phyloP scores from a whole-genome alignment of 345 rosid genomes.

The Eucalyptus regnans region DNA sequence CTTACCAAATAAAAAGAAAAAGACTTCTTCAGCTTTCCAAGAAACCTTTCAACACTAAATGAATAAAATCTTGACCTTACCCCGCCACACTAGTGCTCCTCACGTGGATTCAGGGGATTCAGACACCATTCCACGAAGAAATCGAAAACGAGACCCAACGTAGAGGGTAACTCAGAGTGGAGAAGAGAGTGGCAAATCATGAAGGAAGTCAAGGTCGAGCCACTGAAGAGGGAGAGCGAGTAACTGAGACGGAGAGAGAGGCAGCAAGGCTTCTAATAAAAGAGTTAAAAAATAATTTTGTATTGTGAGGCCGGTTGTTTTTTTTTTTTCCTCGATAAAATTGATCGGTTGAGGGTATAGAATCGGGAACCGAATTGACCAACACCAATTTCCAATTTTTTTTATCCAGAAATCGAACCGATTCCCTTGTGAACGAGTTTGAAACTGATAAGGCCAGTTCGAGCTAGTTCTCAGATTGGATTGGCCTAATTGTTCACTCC shows the following conservation, averaged over 20 bases:
- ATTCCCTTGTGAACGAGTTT: neutral
- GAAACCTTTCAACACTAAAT: too few relatives aligned
- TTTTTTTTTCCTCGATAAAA: too few relatives aligned
- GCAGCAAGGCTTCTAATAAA: too few relatives aligned
- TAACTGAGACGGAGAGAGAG: neutral
- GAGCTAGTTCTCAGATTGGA: rapidly evolving
- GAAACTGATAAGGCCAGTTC: rapidly evolving
- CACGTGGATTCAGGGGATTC: neutral
- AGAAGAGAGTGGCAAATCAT: neutral
- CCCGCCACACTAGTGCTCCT: neutral
- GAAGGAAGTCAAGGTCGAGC: neutral
- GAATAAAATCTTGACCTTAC: neutral
- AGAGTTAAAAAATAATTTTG: too few relatives aligned
- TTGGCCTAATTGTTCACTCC: neutral
- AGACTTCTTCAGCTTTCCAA: too few relatives aligned
- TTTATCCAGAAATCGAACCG: rapidly evolving
- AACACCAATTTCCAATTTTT: neutral
- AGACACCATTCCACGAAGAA: neutral
- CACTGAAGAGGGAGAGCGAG: neutral
- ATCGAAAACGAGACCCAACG: neutral
- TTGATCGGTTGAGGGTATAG: too few relatives aligned
- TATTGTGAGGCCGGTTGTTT: too few relatives aligned
- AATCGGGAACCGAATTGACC: rapidly evolving
- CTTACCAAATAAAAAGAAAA: too few relatives aligned
- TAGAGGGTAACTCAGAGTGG: neutral